Evolutionary conservation across 805 yeast species (phyloP), one percentile per base, ranked within the genome.

Genomic region (Kregervanrija delftensis): DNA sequence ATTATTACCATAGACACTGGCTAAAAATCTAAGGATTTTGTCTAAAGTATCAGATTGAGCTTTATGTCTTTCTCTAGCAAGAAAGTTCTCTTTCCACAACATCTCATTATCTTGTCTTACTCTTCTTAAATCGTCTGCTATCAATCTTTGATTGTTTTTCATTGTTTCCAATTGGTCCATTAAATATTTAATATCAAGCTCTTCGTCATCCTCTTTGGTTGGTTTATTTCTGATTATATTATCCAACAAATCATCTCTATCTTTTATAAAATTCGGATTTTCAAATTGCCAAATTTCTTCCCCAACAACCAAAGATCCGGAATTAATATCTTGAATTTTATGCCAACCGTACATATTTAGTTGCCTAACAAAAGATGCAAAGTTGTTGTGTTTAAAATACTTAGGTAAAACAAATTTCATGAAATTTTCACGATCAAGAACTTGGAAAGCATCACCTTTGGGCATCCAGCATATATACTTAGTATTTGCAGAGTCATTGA

Each of bases 271-370:
- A 58, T 80, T 74, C 2, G 93, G 89, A 51, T 89, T 87, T 50
- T 79, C 81, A 67, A 93, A 93, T 64, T 89, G 95, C 86, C 90
- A 83, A 44, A 80, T 75, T 57, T 93, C 98, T 45, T 90, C 96
- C 36, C 67, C 66, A 46, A 68, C 72, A 45, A 75, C 72, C 47
- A 81, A 65, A 4, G 90, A 75, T 2, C 95, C 97, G 22, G 84
- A 75, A 46, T 68, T 85, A 16, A 90, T 79, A 64, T 93, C 98
- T 65, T 93, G 99, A 4, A 93, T 93, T 65, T 93, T 93, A 68
- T 90, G 98, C 96, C 97, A 93, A 10, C 99, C 99, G 61, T 93
- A 93, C 99, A 93, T 91, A 66, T 91, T 91, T 57, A 91, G 72
- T 61, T 91, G 99, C 49, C 99, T 79, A 12, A 93, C 98, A 72